Base-by-base conservation (phyloP, 768 basidiomycete species). In the Guyanaporus albipodus region DNA sequence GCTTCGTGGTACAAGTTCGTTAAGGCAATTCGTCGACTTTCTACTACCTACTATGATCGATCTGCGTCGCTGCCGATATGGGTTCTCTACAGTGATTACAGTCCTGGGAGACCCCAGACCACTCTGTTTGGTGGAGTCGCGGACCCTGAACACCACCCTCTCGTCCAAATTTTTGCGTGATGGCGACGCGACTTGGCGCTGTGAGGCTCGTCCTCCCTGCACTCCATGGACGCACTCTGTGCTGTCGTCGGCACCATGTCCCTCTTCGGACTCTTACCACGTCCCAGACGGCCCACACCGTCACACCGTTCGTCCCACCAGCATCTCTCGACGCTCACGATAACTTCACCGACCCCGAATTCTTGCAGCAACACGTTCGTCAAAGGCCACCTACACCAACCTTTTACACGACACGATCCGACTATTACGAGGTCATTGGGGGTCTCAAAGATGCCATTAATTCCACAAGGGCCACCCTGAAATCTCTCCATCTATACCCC, bases 401-500 rank as follows among this genome's bases (percentile, higher is more conserved):
- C 38, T 94, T 92, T 70, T 96, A 89, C 71, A 91, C 92, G 15
- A 85, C 83, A 14, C 82, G 85, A 27, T 72, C 87, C 1, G 70
- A 71, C 19, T 93, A 83, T 71, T 83, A 83, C 63, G 87, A 93
- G 66, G 78, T 82, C 46, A 67, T 93, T 34, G 68, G 72, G 35
- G 70, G 76, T 34, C 77, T 95, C 15, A 81, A 91, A 59, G 69
- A 69, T 10, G 83, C 87, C 42, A 73, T 87, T 24, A 62, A 72
- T 23, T 68, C 74, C 34, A 70, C 83, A 4, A 79, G 81, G n/a
- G 61, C 64, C 4, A 76, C 79, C 3, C 77, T 95, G 19, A 79
- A 78, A 39, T 62, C 70, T 15, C 70, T 82, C 27, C 78, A 88
- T 52, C 80, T 95, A 26, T 75, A 86, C 19, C 92, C 93, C 15